Evolutionary conservation across 1,284 basidiomycete genomes (phyloP), one percentile per base, ranked within the genome.

Genomic region (Irpex sp.): DNA sequence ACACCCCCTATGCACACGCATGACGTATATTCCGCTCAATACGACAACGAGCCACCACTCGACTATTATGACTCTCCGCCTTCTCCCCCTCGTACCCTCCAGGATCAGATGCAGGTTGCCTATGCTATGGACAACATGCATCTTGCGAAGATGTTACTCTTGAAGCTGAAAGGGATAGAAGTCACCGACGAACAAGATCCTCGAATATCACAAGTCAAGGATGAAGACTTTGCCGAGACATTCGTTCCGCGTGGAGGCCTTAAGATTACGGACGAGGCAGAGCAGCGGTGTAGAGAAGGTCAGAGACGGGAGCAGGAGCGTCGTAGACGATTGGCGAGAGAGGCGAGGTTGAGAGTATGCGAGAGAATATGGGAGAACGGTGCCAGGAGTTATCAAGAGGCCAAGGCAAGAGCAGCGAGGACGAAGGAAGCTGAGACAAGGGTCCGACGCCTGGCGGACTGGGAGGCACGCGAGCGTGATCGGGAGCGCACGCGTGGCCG

Each of bases 101-200:
- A 83, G 58, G 87, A 88, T 76, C 84, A 84, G 71, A 80, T 88
- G 54, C 85, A 88, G 69, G 76, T 81, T 67, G 87, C 87, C 5
- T 88, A 88, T 68, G 84, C 87, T 0, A 76, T 79, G 61, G 87
- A 88, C 70, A 77, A 89, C 75, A 82, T 89, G 64, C 85, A 83
- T 63, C 79, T 83, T 62, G 86, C 87, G 49, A 87, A 86, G 75
- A 77, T 85, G 35, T 79, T 89, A 21, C 78, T 86, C 13, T 75
- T 89, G 60, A 79, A 81, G 43, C 81, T 88, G 66, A 82, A 83
- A 63, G 86, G 86, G 64, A 80, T 87, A 60, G 80, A 86, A 61
- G 81, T 87, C 68, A 77, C 79, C 11, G 78, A 78, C 17, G 83
- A 85, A 69, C 73, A 81, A 63, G 87, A 88, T 72, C 85, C 87